These are phyloP conservation scores for Cyclotella choctawhatcheeana DNA, from an alignment of 108 stramenopile genomes.

Conservation along the genomic window DNA sequence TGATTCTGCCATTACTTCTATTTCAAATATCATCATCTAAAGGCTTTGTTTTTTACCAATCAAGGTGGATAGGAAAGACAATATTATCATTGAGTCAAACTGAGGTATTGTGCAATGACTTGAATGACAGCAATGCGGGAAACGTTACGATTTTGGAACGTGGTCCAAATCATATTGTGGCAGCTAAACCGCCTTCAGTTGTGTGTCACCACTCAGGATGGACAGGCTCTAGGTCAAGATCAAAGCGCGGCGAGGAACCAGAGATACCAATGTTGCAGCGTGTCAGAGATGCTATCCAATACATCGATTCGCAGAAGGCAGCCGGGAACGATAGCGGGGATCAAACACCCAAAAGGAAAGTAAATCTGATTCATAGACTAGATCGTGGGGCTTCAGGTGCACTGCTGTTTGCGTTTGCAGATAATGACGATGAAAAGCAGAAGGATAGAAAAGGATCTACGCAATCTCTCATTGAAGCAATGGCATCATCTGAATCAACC, in stretches of 20 bases:
- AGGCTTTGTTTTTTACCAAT: too few species aligned
- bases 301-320: constrained; percentile 36
- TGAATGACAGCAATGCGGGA: background rate
- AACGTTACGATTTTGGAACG: constrained; percentile 67
- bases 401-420: constrained; percentile 65
- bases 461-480: constrained; percentile 55
- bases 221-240: constrained; percentile 60
- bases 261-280: constrained; percentile 62
- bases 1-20: too few species aligned
- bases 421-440: constrained; percentile 16
- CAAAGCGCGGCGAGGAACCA: constrained; percentile 46
- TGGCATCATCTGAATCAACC: constrained; percentile 51
- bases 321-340: constrained; percentile 8
- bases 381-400: constrained; percentile 82
- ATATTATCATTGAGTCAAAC: too few species aligned
- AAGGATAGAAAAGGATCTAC: constrained; percentile 41
- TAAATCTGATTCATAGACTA: constrained; percentile 85
- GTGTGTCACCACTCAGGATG: constrained; percentile 87
- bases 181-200: constrained; percentile 73
- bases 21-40: too few species aligned
- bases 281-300: constrained; percentile 52
- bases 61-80: too few species aligned
- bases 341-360: constrained; percentile 53
- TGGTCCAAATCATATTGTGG: constrained; percentile 64
- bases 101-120: background rate